Percentiles rank a stretch among this genome's conserved stretches.
Evolutionary conservation across 2,329 filamentous ascomycete species (phyloP).

Genomic region (Epicoccum nigrum): DNA sequence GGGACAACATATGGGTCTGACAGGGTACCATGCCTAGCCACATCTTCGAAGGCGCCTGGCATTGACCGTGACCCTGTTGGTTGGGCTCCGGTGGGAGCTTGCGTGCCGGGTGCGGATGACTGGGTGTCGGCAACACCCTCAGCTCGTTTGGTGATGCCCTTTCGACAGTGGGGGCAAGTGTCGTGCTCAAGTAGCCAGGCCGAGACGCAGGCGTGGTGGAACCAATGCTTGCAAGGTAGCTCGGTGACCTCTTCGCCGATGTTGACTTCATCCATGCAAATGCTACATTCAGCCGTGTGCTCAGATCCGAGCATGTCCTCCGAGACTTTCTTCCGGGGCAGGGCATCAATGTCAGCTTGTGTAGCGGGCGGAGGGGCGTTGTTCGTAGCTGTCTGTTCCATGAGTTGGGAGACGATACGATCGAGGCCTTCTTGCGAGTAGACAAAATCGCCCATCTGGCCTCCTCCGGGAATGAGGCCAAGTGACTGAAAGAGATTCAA

Average conservation of each 20-base stretch:
- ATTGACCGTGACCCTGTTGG: constrained; percentile 26
- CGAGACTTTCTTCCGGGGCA: constrained; percentile 75
- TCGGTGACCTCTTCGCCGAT: constrained; percentile 75
- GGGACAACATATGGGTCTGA: constrained; percentile 29
- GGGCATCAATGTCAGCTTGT: constrained; percentile 71
- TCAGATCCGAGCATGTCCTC: constrained; percentile 72
- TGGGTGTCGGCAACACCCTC: constrained; percentile 28
- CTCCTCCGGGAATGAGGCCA: constrained; percentile 41
- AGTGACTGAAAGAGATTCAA: constrained; percentile 52
- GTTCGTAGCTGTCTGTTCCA: constrained; percentile 79
- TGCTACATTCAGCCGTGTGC: constrained; percentile 80
- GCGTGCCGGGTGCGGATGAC: constrained; percentile 13
- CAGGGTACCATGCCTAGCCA: constrained; percentile 25
- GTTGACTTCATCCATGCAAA: constrained; percentile 87
- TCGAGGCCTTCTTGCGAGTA: constrained; percentile 92
- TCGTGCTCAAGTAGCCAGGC: constrained; percentile 90
- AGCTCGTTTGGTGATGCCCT: constrained; percentile 52
- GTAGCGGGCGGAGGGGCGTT: constrained; percentile 84
- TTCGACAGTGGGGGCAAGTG: constrained; percentile 84
- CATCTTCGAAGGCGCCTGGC: constrained; percentile 37
- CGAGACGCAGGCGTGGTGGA: constrained; percentile 81
- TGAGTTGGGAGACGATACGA: constrained; percentile 82
- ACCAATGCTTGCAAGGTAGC: constrained; percentile 92
- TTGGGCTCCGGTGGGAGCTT: constrained; percentile 15
- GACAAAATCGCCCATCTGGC: constrained; percentile 75